These are phyloP conservation scores for Pachysolen tannophilus DNA, from an alignment of 805 yeast species.

Conservation along the genomic window DNA sequence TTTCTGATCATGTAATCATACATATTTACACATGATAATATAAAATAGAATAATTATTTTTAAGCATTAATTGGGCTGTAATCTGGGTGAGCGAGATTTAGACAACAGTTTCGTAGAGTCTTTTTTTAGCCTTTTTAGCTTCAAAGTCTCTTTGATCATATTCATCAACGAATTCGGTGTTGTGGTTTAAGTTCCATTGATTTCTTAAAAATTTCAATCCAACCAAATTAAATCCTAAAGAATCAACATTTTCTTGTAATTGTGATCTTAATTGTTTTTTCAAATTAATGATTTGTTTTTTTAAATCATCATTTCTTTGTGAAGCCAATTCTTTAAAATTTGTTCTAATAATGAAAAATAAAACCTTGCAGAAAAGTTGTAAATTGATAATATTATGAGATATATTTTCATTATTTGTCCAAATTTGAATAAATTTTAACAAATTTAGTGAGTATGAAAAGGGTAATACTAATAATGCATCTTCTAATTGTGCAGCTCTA, in stretches of 20 bases:
- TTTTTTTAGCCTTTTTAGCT: conserved; percentile 55
- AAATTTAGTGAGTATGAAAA: conserved; percentile 73
- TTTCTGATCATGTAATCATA: no score
- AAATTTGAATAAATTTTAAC: conserved; percentile 63
- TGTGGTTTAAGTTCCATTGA: conserved; percentile 76
- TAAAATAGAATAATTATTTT: no score
- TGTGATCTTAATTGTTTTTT: conserved; percentile 52
- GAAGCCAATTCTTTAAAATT: conserved; percentile 75
- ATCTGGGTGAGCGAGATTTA: conserved; percentile 9
- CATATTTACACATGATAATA: no score
- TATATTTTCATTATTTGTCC: conserved; percentile 46
- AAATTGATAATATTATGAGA: conserved; percentile 40
- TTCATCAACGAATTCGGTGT: conserved; percentile 64
- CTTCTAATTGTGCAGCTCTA: conserved; percentile 81
- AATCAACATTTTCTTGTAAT: conserved; percentile 42
- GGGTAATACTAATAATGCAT: conserved; percentile 85
- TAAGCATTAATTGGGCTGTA: no score
- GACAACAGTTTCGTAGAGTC: conserved; percentile 55
- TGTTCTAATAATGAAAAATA: conserved; percentile 64
- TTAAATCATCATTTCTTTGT: conserved; percentile 56
- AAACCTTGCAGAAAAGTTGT: conserved; percentile 61
- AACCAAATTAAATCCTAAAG: conserved; percentile 77
- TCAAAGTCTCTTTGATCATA: conserved; percentile 45
- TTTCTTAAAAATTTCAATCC: conserved; percentile 68
- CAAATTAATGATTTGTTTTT: conserved; percentile 56